Base-by-base conservation (phyloP, 148 eudicot species). In the Fallopia convolvulus region DNA sequence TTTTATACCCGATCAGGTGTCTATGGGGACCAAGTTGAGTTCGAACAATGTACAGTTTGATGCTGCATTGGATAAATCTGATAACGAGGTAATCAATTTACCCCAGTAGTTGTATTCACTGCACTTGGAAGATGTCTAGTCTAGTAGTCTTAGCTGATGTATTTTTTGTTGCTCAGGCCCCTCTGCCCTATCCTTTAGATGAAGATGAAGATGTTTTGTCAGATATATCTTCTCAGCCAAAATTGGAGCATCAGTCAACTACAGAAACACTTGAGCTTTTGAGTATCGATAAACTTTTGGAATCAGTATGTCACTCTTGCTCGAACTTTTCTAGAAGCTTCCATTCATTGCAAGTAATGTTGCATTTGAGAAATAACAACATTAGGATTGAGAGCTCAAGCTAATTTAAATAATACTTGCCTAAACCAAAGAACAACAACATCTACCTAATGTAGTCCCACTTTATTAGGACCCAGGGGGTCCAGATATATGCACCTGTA, bases 1-100 rank as follows among this genome's bases (percentile, higher is more conserved):
- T 75, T 95, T 92, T 81, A 78, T 84, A 76, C 97, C 99, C 76
- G 97, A 95, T 79, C 94, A 87, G 77, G 90, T 87, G 81, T 88
- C 92, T 78, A 75, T 87, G 11, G 96, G 88, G 44, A 86, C 91
- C 42, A 88, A 85, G 30, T 78, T 80, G 33, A 50, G 66, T 70
- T 85, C 87, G 14, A 55, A 76, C 21, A 83, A 63, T 30, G 77
- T 73, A 48, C 78, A 84, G 68, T 48, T 76, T 15, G 80, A 81
- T 72, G 72, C 89, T 48, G 77, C 81, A 58, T 77, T 80, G 42
- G 68, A 78, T 77, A 84, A 79, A 60, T 85, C 76, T 85, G 77
- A 81, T 5, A 93, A 90, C 53, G 92, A 90, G 89, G 97, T 95
- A 85, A 78, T 53, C 44, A 36, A 14, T 36, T 15, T 33, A 68